Base-by-base conservation (phyloP, 495 filamentous ascomycete genomes). In the Xylaria palmicola region DNA sequence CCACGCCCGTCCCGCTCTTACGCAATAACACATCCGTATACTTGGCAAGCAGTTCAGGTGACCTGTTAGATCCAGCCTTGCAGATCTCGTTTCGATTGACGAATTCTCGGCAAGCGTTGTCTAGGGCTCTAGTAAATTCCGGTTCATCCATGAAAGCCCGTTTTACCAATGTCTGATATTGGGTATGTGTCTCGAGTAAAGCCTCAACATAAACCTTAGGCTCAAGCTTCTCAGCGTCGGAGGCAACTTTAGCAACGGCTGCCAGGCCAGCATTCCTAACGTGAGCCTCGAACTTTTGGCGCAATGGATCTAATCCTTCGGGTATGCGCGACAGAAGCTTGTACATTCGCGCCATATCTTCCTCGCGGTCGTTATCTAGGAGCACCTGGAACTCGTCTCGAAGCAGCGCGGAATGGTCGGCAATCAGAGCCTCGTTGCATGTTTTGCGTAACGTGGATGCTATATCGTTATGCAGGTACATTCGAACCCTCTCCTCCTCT, bases 121-220 rank as follows among this genome's bases (percentile, higher is more conserved):
- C 94, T 30, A 98, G 79, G 2, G 94, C 97, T 59, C 94, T 85
- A 17, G 97, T 96, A 73, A 98, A 98, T 69, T 98, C 94, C 3
- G 95, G 91, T 71, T 98, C 94, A 53, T 93, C 91, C 54, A 88
- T 90, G 78, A 98, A 98, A 1, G 94, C 94, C 37, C 88, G 85
- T 75, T 95, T 90, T 40, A 98, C 94, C 27, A 98, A 82, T 36
- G 85, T 89, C 65, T 93, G 90, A 67, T 98, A 98, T 65, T 94
- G 87, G 0, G 90, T 91, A 69, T 98, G 94, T 12, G 96, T 91
- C 67, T 97, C 92, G 19, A 98, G 84, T 43, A 98, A 80, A 20
- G 94, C 92, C 72, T 98, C 91, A 36, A 98, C 92, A 69, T 98
- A 98, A 62, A 93, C 84, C 78, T 97, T 97, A 6, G 94, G 94